Conservation (phyloP, 2,329 filamentous ascomycete species). For the Ophiostoma sp. region DNA sequence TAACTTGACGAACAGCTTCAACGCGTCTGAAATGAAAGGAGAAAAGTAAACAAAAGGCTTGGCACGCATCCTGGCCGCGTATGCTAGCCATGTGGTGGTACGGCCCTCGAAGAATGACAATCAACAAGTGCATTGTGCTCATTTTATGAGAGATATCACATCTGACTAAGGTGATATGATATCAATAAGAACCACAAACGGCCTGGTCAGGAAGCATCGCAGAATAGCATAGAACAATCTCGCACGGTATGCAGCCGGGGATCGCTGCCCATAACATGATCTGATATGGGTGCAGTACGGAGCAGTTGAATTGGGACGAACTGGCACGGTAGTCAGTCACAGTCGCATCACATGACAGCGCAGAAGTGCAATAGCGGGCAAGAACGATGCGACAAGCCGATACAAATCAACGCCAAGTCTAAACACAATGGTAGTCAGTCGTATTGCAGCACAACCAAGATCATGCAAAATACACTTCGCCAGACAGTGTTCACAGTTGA, state of each 20-base stretch:
- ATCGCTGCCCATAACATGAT: slow-evolving; percentile 10
- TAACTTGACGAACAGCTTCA: neutral
- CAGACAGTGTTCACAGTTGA: too few species aligned
- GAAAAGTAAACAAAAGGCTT: neutral
- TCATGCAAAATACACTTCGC: too few species aligned
- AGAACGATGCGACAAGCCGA: neutral
- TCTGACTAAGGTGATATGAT: neutral
- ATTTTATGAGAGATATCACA: neutral
- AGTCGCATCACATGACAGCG: slow-evolving; percentile 1
- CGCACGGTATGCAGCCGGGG: slow-evolving; percentile 6
- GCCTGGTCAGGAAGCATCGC: slow-evolving; percentile 14
- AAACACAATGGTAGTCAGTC: too few species aligned
- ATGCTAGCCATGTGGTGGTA: neutral
- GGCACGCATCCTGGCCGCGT: slow-evolving; percentile 5
- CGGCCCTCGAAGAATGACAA: neutral
- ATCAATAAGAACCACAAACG: neutral
- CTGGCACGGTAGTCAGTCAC: neutral
- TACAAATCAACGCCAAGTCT: too few species aligned
- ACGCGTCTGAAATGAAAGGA: neutral
- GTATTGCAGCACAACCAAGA: too few species aligned
- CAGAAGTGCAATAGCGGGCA: neutral
- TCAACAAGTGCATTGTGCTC: slow-evolving; percentile 17
- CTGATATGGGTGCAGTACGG: slow-evolving; percentile 13
- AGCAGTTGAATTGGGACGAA: neutral
- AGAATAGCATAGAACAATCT: slow-evolving; percentile 18